Evolutionary conservation across 2,329 filamentous ascomycete genomes (phyloP).

Genomic region (Fusarium avenaceum): DNA sequence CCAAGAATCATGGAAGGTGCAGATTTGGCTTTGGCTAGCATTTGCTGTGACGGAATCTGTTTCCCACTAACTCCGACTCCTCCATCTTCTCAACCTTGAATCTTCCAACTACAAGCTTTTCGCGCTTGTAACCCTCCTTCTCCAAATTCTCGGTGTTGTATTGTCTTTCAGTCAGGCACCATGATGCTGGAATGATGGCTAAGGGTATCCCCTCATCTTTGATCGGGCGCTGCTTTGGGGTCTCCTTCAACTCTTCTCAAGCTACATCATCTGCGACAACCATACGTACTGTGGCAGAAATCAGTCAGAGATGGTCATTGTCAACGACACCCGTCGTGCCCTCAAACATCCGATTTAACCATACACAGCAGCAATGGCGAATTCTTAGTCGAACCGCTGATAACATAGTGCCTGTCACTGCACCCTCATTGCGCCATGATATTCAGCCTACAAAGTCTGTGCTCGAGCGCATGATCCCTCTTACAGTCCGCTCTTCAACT

Average conservation of each 20-base stretch:
- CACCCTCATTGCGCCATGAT: constrained; percentile 11
- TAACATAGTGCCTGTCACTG: constrained; percentile 12
- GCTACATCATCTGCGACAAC: constrained; percentile 41
- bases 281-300: constrained; percentile 34
- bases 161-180: constrained; percentile 49
- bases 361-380: constrained; percentile 25
- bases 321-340: constrained; percentile 16
- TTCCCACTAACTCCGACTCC: constrained; percentile 39
- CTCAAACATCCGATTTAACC: constrained; percentile 18
- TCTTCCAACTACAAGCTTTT: constrained; percentile 12
- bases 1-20: constrained; percentile 35
- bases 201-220: constrained; percentile 56
- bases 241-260: constrained; percentile 44
- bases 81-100: constrained; percentile 17
- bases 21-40: constrained; percentile 24
- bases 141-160: constrained; percentile 36
- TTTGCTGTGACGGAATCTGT: constrained; percentile 38
- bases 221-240: constrained; percentile 54
- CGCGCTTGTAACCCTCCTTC: constrained; percentile 11
- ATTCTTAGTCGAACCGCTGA: constrained; percentile 11
- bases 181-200: constrained; percentile 60
- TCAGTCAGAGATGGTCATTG: constrained; percentile 23
- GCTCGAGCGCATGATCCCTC: constrained; percentile 14
- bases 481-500: constrained; percentile 7
- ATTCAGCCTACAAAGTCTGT: constrained; percentile 13